phyloP scores from a whole-genome alignment of 768 basidiomycete genomes.

The Lentinus brumalis region DNA sequence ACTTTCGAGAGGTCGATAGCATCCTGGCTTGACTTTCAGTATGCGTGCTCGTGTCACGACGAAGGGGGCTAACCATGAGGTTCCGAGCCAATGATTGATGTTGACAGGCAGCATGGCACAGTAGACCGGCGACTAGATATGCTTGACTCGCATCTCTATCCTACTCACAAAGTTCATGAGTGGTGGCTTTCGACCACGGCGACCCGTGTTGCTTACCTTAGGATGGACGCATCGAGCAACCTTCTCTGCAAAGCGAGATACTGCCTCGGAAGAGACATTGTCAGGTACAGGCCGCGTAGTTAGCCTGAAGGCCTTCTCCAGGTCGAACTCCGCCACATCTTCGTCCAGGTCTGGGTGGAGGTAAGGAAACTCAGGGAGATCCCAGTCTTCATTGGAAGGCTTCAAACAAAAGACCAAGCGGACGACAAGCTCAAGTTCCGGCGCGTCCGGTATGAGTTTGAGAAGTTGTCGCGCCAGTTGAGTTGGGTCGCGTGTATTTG shows the following conservation, averaged over 20 bases:
- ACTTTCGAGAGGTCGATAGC: conserved; percentile 55
- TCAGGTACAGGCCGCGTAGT: conserved; percentile 63
- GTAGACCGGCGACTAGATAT: conserved; percentile 60
- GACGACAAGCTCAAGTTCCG: conserved; percentile 63
- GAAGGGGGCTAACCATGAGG: conserved; percentile 48
- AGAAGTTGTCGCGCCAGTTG: conserved; percentile 63
- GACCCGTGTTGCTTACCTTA: conserved; percentile 46
- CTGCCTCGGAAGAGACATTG: conserved; percentile 48
- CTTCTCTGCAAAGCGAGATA: conserved; percentile 57
- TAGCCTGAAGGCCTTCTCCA: conserved; percentile 57
- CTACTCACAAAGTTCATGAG: background rate
- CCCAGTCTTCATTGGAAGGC: conserved; percentile 80
- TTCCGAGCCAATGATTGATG: conserved; percentile 45
- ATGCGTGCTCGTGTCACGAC: too few relatives aligned
- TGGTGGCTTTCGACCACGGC: background rate
- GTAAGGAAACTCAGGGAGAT: conserved; percentile 70
- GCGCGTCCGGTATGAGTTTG: conserved; percentile 58
- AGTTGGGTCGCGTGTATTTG: conserved; percentile 60
- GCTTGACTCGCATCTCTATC: conserved; percentile 57
- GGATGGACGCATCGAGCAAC: conserved; percentile 56
- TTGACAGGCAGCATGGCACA: conserved; percentile 69
- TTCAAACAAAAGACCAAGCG: conserved; percentile 81
- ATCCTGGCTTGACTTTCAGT: conserved; percentile 43
- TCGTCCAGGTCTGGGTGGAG: conserved; percentile 62
- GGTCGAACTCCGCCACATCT: conserved; percentile 52